Percentiles rank a stretch among this genome's conserved stretches.
Evolutionary conservation across 2,329 filamentous ascomycete species (phyloP).

Genomic region (Aspergillus brunneoviolaceus): DNA sequence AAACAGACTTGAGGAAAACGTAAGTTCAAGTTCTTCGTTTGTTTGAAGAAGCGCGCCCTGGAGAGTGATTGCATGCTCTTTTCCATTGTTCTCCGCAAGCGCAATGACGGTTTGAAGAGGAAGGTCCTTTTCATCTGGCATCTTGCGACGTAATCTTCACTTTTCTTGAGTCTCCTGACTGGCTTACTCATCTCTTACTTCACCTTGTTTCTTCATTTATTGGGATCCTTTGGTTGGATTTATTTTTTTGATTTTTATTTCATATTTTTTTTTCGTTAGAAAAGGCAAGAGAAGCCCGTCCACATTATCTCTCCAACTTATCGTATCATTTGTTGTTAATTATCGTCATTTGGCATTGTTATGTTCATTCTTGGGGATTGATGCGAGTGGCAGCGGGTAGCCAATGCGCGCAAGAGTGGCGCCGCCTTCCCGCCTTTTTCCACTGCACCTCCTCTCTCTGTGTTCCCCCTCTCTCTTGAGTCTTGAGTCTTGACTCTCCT

Average conservation of each 20-base stretch:
- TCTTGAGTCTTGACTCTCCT: no score
- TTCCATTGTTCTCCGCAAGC: neutral
- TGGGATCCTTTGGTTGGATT: neutral
- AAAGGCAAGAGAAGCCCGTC: no score
- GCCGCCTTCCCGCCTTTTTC: slow-evolving; percentile 1
- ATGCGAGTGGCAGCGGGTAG: neutral
- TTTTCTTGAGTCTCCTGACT: no score
- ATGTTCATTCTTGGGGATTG: neutral
- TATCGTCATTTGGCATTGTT: neutral
- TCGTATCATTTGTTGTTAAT: neutral
- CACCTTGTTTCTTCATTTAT: no score
- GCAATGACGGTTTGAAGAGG: neutral
- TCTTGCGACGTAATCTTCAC: no score
- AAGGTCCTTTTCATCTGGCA: neutral
- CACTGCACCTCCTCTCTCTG: neutral
- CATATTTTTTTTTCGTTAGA: neutral
- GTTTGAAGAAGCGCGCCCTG: neutral
- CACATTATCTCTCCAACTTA: neutral
- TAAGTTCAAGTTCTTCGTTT: neutral
- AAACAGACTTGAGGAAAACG: neutral
- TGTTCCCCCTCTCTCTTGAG: neutral
- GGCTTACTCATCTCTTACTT: no score
- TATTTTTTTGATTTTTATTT: neutral
- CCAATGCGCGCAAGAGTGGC: neutral
- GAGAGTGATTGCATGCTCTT: slow-evolving; percentile 1